Evolutionary conservation across 345 rosid species (phyloP).

Genomic region (Nephelium lappaceum): DNA sequence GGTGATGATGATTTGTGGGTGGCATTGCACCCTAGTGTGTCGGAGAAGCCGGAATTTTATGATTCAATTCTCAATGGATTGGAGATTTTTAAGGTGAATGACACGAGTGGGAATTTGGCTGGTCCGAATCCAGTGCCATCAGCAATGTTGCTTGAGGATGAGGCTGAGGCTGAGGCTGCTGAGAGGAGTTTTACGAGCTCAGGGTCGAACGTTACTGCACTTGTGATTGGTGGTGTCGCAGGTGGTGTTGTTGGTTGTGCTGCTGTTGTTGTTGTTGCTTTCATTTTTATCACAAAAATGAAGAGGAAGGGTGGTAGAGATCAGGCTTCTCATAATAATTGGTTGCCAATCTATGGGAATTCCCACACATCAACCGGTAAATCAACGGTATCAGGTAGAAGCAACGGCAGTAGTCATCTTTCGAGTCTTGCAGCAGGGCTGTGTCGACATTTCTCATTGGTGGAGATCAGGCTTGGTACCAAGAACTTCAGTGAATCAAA

Average conservation of each 20-base stretch:
- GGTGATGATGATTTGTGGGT: slow-evolving; percentile 41
- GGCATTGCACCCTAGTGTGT: slow-evolving; percentile 48
- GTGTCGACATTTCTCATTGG: slow-evolving; percentile 57
- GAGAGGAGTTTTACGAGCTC: slow-evolving; percentile 20
- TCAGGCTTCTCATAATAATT: slow-evolving; percentile 8
- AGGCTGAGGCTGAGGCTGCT: slow-evolving; percentile 30
- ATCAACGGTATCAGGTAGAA: slow-evolving; percentile 42
- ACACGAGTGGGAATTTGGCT: slow-evolving; percentile 42
- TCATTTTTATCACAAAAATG: slow-evolving; percentile 24
- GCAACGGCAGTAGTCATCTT: slow-evolving; percentile 33
- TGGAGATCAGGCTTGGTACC: slow-evolving; percentile 49
- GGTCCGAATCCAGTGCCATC: slow-evolving; percentile 55
- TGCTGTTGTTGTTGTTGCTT: slow-evolving; percentile 32
- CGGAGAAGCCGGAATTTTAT: slow-evolving; percentile 35
- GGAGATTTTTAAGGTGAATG: slow-evolving; percentile 61
- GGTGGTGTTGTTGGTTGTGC: slow-evolving; percentile 45
- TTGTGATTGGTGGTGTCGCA: slow-evolving; percentile 35
- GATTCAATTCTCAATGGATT: slow-evolving; percentile 56
- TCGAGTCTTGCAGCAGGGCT: slow-evolving; percentile 56
- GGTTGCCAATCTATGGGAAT: slow-evolving; percentile 48
- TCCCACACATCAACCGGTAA: slow-evolving; percentile 35
- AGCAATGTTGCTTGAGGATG: slow-evolving; percentile 27
- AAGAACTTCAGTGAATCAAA: slow-evolving; percentile 50
- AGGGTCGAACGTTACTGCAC: not conserved
- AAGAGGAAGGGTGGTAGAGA: slow-evolving; percentile 13